Percentiles rank a stretch among this genome's conserved stretches.
Conservation (phyloP, 768 basidiomycete species). For the Boletus sensibilis region DNA sequence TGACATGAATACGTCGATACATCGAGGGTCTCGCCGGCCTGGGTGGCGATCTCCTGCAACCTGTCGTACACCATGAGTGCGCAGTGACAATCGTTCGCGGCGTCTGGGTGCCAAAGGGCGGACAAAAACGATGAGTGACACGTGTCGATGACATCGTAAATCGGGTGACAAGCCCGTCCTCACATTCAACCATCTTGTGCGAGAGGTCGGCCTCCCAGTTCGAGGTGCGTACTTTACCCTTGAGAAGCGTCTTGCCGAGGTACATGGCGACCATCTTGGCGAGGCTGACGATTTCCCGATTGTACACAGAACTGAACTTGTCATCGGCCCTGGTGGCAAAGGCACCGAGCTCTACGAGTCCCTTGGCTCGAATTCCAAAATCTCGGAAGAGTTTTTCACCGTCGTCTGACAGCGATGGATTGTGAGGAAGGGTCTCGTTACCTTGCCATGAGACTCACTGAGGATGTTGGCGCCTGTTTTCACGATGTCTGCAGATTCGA, state of each 20-base stretch:
- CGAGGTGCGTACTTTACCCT: conserved; percentile 45
- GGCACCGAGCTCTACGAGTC: conserved; percentile 46
- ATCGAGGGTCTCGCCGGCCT: conserved; percentile 18
- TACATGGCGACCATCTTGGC: conserved; percentile 45
- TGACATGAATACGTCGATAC: conserved; percentile 27
- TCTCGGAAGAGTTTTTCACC: conserved; percentile 49
- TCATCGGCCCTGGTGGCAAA: conserved; percentile 43
- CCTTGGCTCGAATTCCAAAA: conserved; percentile 41
- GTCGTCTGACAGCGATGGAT: conserved; percentile 36
- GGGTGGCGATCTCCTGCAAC: conserved; percentile 34
- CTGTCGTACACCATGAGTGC: conserved; percentile 44
- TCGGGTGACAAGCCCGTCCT: background rate
- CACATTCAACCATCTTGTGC: conserved; percentile 40
- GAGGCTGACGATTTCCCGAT: conserved; percentile 42
- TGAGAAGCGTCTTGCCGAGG: conserved; percentile 37
- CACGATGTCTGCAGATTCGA: conserved; percentile 39
- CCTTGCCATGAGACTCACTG: conserved; percentile 32
- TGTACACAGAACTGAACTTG: conserved; percentile 32
- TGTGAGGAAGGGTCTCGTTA: background rate
- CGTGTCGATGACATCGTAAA: background rate
- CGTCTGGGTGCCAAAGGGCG: conserved; percentile 34
- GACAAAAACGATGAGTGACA: background rate
- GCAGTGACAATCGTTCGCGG: conserved; percentile 52
- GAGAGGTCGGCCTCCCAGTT: conserved; percentile 46
- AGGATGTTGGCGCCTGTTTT: conserved; percentile 52